phyloP scores from a whole-genome alignment of 2,329 filamentous ascomycete species.

The Aspergillus terreus region DNA sequence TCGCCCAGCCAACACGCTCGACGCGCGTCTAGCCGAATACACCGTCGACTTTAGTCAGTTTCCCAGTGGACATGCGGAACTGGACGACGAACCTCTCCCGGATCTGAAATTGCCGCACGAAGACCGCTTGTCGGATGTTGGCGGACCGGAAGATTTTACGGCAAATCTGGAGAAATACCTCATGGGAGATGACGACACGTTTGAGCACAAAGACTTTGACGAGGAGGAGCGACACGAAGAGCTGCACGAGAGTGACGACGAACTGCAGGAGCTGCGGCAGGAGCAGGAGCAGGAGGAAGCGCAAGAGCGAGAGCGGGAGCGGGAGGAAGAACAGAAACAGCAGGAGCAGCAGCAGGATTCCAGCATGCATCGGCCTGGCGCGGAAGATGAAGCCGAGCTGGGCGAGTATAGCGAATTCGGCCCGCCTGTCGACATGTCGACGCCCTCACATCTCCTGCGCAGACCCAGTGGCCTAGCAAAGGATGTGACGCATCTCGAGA shows the following conservation, averaged over 20 bases:
- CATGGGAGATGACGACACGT: constrained; percentile 24
- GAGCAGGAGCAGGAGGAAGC: constrained; percentile 6
- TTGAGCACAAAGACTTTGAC: constrained; percentile 12
- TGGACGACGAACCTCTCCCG: constrained; percentile 22
- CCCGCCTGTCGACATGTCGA: constrained; percentile 42
- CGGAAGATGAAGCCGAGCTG: constrained; percentile 29
- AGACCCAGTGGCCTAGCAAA: constrained; percentile 22
- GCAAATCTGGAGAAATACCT: constrained; percentile 40
- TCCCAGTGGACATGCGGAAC: constrained; percentile 22
- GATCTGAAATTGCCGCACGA: constrained; percentile 22
- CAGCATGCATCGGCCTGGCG: constrained; percentile 21
- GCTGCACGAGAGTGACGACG: constrained; percentile 7
- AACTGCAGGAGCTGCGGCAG: constrained; percentile 5
- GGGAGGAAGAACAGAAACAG: constrained; percentile 8
- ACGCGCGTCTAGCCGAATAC: constrained; percentile 39
- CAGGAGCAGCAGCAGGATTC: constrained; percentile 17
- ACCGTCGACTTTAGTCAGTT: constrained; percentile 39
- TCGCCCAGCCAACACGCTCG: constrained; percentile 30
- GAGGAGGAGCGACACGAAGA: constrained; percentile 4
- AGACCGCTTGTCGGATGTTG: constrained; percentile 35
- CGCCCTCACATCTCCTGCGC: constrained; percentile 38
- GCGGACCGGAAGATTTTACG: constrained; percentile 42
- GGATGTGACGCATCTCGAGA: constrained; percentile 33
- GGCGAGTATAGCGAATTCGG: constrained; percentile 41
- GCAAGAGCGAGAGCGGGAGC: constrained; percentile 3